phyloP scores from a whole-genome alignment of 148 eudicot species.

The Rheum nobile region DNA sequence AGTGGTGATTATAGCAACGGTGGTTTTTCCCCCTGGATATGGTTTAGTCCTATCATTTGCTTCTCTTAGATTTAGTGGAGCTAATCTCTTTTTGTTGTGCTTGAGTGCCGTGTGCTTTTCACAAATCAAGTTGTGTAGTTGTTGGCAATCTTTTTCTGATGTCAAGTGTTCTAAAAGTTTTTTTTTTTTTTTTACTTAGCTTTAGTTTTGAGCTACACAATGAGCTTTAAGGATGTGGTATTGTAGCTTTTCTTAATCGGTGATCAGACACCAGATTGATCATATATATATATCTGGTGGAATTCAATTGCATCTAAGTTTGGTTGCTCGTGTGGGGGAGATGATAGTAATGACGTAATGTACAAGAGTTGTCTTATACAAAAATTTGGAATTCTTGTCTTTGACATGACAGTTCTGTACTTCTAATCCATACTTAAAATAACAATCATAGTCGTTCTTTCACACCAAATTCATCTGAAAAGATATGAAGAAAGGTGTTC shows the following conservation, averaged over 20 bases:
- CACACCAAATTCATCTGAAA: background rate
- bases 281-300: background rate
- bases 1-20: background rate
- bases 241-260: background rate
- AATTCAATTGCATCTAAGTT: background rate
- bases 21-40: background rate
- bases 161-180: background rate
- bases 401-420: background rate
- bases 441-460: background rate
- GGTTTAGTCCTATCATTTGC: background rate
- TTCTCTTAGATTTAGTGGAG: background rate
- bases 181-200: background rate
- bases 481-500: background rate
- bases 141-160: background rate
- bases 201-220: background rate
- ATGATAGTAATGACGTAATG: background rate
- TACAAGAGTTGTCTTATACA: background rate
- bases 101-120: background rate
- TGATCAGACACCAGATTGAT: background rate
- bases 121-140: background rate
- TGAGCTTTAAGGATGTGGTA: background rate
- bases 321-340: background rate
- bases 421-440: background rate
- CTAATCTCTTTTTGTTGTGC: background rate
- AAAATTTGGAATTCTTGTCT: background rate